Base-by-base conservation (phyloP, 306 rosid genomes). In the Sindora glabra region DNA sequence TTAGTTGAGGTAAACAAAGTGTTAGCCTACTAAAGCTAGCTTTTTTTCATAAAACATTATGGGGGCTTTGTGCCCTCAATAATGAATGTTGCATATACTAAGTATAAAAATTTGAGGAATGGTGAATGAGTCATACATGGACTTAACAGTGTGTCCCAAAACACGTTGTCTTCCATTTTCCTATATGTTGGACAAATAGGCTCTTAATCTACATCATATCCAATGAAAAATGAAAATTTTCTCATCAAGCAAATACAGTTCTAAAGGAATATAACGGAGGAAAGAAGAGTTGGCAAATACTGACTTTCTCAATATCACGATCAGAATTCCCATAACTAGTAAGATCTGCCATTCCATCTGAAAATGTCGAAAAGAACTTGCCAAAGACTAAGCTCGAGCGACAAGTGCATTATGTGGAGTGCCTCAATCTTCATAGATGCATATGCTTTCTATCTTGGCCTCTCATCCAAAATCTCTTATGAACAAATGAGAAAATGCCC, bases 331-430 rank as follows among this genome's bases (percentile, higher is more conserved):
- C 81, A 77, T 40, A 71, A 58, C 76, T 68, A 74, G 58, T 76
- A 68, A 48, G 86, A 79, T 83, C 81, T 74, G 86, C 89, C 89
- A 83, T 83, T 79, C 89, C 89, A 83, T 83, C 75, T 79, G 85
- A 83, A 69, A 73, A 63, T 39, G 25, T 45, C 36, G 70, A 33
- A 70, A 75, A 65, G 65, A 68, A 69, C 54, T 59, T 52, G 58
- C 73, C 32, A 19, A 57, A 67, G 65, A 74, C 67, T 49, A 78
- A 75, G 76, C 76, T 72, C 75, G 59, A 69, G 68, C 26, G 53
- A 22, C 60, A 75, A 78, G 56, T 72, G 82, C 88, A 75, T 82
- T 74, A 60, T 73, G 75, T 48, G 69, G 70, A 72, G 73, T 67
- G 57, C 70, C 70, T 71, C 73, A 40, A 69, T 80, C 86, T 79